These are phyloP conservation scores for Triticum timopheevii DNA, from an alignment of 176 grass and related monocot species.

Conservation along the genomic window DNA sequence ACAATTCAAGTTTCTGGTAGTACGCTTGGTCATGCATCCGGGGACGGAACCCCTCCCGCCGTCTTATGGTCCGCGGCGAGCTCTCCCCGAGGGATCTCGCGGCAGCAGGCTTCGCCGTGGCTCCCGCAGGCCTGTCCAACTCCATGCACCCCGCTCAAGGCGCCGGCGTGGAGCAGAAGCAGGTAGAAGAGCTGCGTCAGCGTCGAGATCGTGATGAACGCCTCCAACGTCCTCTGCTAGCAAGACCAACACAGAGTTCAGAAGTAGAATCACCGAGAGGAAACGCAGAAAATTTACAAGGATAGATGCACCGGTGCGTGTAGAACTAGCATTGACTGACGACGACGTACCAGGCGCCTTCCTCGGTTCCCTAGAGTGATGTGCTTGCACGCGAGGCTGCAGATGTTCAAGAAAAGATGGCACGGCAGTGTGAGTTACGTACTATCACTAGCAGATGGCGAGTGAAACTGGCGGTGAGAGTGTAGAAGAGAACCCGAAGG, in stretches of 20 bases:
- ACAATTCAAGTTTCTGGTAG: too few relatives aligned
- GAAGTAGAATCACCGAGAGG: background rate
- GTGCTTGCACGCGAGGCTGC: slow-evolving; percentile 1
- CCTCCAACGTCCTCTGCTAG: slow-evolving; percentile 8
- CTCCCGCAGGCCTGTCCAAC: background rate
- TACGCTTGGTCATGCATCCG: background rate
- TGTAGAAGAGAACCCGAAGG: background rate
- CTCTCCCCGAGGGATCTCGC: background rate
- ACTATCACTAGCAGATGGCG: background rate
- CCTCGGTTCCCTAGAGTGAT: slow-evolving; percentile 2
- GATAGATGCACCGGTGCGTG: background rate
- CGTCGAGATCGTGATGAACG: slow-evolving; percentile 10
- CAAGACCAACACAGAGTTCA: background rate
- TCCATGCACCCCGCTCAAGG: background rate
- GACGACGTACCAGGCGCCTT: background rate
- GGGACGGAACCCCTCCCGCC: background rate
- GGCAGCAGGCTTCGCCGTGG: background rate
- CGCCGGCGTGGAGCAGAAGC: background rate
- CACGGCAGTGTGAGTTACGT: background rate
- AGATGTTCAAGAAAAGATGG: background rate
- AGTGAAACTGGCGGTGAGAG: background rate
- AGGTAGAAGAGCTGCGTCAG: slow-evolving; percentile 6
- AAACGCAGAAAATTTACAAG: background rate
- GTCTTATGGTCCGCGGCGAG: background rate
- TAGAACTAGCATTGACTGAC: too few relatives aligned